These are phyloP conservation scores for Tolypocladium guangdongense DNA, from an alignment of 2,329 filamentous ascomycete species.

Conservation along the genomic window DNA sequence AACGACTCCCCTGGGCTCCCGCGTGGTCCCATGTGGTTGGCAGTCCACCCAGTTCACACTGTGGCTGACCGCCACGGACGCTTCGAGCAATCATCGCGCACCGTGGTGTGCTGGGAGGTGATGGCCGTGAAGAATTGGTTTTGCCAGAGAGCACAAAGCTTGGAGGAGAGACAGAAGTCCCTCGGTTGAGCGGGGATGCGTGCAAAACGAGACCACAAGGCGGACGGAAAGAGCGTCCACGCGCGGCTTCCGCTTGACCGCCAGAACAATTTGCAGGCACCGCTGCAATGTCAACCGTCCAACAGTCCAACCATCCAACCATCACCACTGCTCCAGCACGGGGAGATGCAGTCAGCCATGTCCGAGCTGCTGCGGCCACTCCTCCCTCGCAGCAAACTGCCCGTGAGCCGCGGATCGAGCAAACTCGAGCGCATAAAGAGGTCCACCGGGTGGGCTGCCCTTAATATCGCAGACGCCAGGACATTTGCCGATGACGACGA, in stretches of 20 bases:
- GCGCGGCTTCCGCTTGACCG: neutral
- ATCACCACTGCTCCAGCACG: neutral
- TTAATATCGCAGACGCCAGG: neutral
- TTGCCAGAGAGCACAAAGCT: neutral
- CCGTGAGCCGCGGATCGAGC: no score
- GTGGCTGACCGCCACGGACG: neutral
- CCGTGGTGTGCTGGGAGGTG: neutral
- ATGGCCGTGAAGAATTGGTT: neutral
- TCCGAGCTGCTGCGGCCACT: neutral
- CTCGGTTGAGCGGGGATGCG: neutral
- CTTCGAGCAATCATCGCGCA: neutral
- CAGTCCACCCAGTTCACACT: neutral
- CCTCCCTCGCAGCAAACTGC: neutral
- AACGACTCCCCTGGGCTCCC: no score
- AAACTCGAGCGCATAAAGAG: neutral
- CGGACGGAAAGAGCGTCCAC: neutral
- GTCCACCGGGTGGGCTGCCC: neutral
- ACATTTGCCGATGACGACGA: neutral
- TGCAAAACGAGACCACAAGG: neutral
- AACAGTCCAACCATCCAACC: neutral
- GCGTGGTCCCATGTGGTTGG: neutral
- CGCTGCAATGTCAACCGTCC: neutral
- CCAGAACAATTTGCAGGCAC: neutral
- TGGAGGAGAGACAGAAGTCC: neutral
- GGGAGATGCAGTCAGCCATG: neutral